phyloP scores from a whole-genome alignment of 495 filamentous ascomycete genomes.

The Aspergillus campestris region DNA sequence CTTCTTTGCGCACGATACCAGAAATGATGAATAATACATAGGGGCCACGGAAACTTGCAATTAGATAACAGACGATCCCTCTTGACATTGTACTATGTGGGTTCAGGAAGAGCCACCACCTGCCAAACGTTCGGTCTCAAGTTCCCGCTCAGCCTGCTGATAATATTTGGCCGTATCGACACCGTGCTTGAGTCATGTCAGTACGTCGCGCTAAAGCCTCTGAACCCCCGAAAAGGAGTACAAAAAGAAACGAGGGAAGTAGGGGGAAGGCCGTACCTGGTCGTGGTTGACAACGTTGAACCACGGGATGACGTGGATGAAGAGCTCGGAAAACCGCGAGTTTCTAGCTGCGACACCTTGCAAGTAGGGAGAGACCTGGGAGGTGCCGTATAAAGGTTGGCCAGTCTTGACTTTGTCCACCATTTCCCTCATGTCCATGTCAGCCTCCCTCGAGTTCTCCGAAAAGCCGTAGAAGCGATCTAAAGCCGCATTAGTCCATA shows the following conservation, averaged over 20 bases:
- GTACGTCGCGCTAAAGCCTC: background rate
- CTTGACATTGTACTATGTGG: background rate
- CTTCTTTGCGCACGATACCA: background rate
- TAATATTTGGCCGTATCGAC: slow-evolving; percentile 99
- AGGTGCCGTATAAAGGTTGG: slow-evolving; percentile 82
- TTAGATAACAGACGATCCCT: slow-evolving; percentile 4
- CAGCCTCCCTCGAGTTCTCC: slow-evolving; percentile 83
- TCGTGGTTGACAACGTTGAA: slow-evolving; percentile 97
- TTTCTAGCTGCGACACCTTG: slow-evolving; percentile 91
- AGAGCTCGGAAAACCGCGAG: slow-evolving; percentile 80
- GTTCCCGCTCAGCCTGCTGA: slow-evolving; percentile 84
- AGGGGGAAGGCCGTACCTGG: slow-evolving; percentile 41
- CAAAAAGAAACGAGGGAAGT: background rate
- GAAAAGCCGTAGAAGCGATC: slow-evolving; percentile 86
- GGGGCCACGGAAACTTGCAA: too few relatives aligned
- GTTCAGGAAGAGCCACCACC: slow-evolving; percentile 22
- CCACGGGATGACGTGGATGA: slow-evolving; percentile 80
- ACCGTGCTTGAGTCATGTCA: slow-evolving; percentile 57
- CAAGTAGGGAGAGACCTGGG: slow-evolving; percentile 68
- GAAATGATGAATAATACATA: background rate
- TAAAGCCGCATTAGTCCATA: slow-evolving; percentile 14
- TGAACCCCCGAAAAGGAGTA: background rate
- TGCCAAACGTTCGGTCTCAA: slow-evolving; percentile 63
- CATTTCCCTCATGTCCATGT: slow-evolving; percentile 98
- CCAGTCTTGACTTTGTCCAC: slow-evolving; percentile 86